phyloP scores from a whole-genome alignment of 2,329 filamentous ascomycete genomes.

The Colletotrichum endophyticum region DNA sequence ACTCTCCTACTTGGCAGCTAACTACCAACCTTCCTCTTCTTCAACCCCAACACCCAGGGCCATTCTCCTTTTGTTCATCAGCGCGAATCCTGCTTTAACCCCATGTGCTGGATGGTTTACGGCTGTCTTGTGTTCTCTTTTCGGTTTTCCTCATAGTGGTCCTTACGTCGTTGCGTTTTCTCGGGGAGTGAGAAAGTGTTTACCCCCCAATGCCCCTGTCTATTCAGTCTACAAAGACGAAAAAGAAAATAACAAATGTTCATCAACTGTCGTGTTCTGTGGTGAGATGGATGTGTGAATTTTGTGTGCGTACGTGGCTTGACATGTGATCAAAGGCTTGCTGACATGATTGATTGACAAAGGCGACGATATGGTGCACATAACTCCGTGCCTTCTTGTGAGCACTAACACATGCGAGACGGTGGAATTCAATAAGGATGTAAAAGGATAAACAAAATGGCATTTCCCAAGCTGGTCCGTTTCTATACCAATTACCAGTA shows the following conservation, averaged over 20 bases:
- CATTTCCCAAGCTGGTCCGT: not conserved
- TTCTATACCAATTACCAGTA: not conserved
- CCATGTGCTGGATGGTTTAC: conserved; percentile 22
- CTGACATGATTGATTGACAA: not conserved
- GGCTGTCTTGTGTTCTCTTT: conserved; percentile 23
- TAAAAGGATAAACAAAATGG: not conserved
- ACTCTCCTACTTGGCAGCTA: conserved; percentile 8
- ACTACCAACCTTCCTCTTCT: conserved; percentile 14
- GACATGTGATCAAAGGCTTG: not conserved
- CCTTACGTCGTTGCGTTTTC: conserved; percentile 19
- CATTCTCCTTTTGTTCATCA: conserved; percentile 11
- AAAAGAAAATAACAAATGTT: conserved; percentile 24
- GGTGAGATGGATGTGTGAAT: not conserved
- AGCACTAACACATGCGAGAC: not conserved
- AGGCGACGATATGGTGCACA: not conserved
- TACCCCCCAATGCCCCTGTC: conserved; percentile 19
- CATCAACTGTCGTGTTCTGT: conserved; percentile 5
- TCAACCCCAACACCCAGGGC: conserved; percentile 9
- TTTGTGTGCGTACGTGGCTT: not conserved
- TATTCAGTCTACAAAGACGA: conserved; percentile 22
- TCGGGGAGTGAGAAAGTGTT: conserved; percentile 18
- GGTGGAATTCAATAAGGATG: not conserved
- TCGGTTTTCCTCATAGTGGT: conserved; percentile 22
- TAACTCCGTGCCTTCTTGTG: not conserved
- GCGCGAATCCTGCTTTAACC: conserved; percentile 15